Percentiles rank a stretch among this genome's conserved stretches.
These are phyloP conservation scores for Tricholoma saponaceum DNA, from an alignment of 768 basidiomycete species.

Conservation along the genomic window DNA sequence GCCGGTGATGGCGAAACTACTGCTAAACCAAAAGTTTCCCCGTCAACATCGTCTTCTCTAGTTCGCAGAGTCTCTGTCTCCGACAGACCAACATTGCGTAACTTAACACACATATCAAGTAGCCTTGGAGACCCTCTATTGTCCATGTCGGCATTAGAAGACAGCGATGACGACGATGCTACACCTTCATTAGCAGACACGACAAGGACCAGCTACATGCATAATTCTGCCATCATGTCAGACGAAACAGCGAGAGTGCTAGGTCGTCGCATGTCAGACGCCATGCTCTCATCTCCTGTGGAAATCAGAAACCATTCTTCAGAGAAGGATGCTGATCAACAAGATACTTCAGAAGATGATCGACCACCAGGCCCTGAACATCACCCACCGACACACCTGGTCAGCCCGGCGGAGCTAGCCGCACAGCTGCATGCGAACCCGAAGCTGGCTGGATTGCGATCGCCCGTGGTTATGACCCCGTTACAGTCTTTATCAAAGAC, in stretches of 20 bases:
- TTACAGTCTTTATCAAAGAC: constrained; percentile 17
- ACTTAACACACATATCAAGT: constrained; percentile 11
- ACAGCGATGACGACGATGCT: constrained; percentile 31
- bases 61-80: constrained; percentile 11
- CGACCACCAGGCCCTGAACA: constrained; percentile 8
- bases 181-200: background rate
- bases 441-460: constrained; percentile 37
- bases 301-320: constrained; percentile 11
- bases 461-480: constrained; percentile 16
- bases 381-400: constrained; percentile 24
- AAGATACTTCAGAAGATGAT: constrained; percentile 3
- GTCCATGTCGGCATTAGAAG: constrained; percentile 54
- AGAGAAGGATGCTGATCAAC: constrained; percentile 10
- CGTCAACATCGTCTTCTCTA: constrained; percentile 4
- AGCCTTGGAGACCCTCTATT: constrained; percentile 23
- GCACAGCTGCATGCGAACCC: constrained; percentile 40
- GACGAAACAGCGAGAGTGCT: constrained; percentile 26
- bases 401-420: constrained; percentile 35
- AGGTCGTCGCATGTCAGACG: constrained; percentile 40
- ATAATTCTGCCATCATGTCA: constrained; percentile 9
- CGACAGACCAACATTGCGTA: constrained; percentile 11
- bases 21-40: background rate
- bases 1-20: constrained; percentile 5
- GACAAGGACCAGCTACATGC: background rate
- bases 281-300: constrained; percentile 28